Conservation (phyloP, 163 green algal genomes). For the Chlorella variabilis region DNA sequence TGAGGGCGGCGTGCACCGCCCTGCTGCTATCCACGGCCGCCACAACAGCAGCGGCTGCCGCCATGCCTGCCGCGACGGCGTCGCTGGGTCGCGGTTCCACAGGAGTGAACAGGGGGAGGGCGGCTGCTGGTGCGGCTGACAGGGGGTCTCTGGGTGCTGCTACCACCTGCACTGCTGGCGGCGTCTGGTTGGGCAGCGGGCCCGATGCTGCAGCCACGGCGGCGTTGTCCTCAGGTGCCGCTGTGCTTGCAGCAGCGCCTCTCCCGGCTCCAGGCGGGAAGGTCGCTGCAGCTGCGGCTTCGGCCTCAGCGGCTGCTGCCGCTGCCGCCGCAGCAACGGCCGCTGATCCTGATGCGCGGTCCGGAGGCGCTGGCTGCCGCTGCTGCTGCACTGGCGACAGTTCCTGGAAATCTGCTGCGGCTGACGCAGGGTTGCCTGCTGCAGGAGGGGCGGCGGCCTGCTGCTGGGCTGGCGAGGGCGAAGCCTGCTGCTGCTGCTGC, state of each 20-base stretch:
- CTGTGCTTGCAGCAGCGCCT: not conserved
- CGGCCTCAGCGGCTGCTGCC: not conserved
- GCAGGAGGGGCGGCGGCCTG: too few species aligned
- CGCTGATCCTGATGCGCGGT: not conserved
- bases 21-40: not conserved
- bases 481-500: too few species aligned
- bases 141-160: not conserved
- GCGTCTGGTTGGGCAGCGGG: too few species aligned
- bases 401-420: conserved; percentile 4
- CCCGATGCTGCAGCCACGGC: too few species aligned
- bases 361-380: not conserved
- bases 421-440: too few species aligned
- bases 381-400: not conserved
- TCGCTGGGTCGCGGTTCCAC: not conserved
- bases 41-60: not conserved
- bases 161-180: not conserved
- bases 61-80: not conserved
- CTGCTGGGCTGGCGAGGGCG: too few species aligned
- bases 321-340: not conserved
- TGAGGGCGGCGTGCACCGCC: conserved; percentile 1
- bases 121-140: not conserved
- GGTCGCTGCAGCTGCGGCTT: not conserved
- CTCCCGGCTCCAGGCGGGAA: not conserved
- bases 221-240: too few species aligned
- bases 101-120: not conserved